Percentiles rank a stretch among this genome's conserved stretches.
phyloP scores from a whole-genome alignment of 495 filamentous ascomycete species.

The Hypoxylon fragiforme region DNA sequence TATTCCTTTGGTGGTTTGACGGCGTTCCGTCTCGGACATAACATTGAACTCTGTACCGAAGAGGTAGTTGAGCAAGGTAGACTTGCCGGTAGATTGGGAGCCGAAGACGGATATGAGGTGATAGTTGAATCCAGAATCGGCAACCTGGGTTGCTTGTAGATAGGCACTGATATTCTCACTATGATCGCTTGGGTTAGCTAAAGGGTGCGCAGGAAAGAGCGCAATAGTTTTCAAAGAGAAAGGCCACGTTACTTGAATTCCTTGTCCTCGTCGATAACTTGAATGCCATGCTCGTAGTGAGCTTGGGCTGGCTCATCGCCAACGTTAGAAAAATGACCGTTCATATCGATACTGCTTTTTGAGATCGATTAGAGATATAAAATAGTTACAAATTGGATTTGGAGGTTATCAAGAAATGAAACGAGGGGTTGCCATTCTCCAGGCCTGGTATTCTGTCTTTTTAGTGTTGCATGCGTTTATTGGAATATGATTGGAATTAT shows the following conservation, averaged over 20 bases:
- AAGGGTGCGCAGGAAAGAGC: conserved; percentile 1
- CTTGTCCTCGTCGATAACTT: conserved; percentile 95
- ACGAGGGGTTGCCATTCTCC: conserved; percentile 30
- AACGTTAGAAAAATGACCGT: conserved; percentile 85
- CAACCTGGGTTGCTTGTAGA: conserved; percentile 74
- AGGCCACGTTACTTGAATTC: conserved; percentile 78
- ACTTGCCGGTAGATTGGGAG: conserved; percentile 97
- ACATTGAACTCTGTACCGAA: conserved; percentile 96
- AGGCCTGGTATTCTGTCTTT: not conserved
- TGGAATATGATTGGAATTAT: too few relatives aligned
- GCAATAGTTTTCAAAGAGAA: conserved; percentile 18
- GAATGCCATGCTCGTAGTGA: conserved; percentile 88
- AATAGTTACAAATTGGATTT: conserved; percentile 15
- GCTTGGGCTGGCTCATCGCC: conserved; percentile 66
- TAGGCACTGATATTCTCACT: conserved; percentile 83
- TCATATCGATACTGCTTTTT: conserved; percentile 55
- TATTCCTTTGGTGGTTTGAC: conserved; percentile 98
- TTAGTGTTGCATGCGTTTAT: not conserved
- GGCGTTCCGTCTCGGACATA: conserved; percentile 87
- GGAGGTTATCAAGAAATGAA: conserved; percentile 18
- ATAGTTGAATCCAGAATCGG: conserved; percentile 93
- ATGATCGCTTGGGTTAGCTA: conserved; percentile 22
- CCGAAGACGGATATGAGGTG: conserved; percentile 98
- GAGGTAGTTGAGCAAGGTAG: conserved; percentile 91
- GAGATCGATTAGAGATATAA: conserved; percentile 19